Evolutionary conservation across 1,139 yeast genomes (phyloP).

Genomic region (Yarrowia galli): DNA sequence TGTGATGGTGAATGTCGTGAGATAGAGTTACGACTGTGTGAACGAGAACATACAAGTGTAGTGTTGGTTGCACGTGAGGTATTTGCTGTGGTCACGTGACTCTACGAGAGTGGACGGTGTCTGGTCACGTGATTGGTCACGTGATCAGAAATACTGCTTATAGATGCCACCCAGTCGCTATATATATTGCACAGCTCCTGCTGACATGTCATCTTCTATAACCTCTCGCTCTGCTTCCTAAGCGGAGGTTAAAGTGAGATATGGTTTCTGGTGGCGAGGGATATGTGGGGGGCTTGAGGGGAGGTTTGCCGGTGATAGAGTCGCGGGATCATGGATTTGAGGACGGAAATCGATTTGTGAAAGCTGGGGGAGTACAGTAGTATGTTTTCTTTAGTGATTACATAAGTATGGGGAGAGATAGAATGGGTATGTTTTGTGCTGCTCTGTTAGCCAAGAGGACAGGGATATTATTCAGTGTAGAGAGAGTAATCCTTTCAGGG

Average conservation of each 20-base stretch:
- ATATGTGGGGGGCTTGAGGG: neutral
- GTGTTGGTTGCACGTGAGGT: neutral
- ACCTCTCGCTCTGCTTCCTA: neutral
- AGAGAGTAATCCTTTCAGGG: too few species aligned
- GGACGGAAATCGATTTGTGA: neutral
- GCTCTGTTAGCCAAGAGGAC: too few species aligned
- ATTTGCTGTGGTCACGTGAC: neutral
- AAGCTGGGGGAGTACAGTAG: neutral
- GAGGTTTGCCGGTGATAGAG: neutral
- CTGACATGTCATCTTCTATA: too few species aligned
- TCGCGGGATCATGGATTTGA: too few species aligned
- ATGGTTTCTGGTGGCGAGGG: neutral
- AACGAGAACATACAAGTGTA: too few species aligned
- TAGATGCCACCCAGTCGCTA: too few species aligned
- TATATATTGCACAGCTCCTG: too few species aligned
- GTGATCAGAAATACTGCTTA: neutral
- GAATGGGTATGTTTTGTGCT: neutral
- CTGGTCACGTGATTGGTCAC: neutral
- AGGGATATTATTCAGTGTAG: too few species aligned
- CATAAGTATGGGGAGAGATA: neutral
- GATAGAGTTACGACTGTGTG: neutral
- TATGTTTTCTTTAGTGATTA: neutral
- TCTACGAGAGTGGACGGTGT: too few species aligned
- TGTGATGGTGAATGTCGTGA: too few species aligned
- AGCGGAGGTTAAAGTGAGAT: conserved; percentile 2